Conservation (phyloP, 345 rosid genomes). For the Eucalyptus virginea region DNA sequence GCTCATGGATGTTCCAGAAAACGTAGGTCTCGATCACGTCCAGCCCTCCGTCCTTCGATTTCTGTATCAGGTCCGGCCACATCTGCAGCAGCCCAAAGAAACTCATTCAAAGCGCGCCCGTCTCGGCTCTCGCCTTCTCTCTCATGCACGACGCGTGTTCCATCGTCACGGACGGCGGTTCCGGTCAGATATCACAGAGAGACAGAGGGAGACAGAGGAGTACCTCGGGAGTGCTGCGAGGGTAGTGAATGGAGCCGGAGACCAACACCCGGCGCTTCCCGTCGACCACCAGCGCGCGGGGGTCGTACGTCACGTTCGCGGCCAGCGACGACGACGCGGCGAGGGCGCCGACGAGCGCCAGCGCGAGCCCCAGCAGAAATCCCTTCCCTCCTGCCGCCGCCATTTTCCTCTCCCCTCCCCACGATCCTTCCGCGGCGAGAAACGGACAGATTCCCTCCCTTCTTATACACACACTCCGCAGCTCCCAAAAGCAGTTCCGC, state of each 20-base stretch:
- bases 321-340: conserved; percentile 20
- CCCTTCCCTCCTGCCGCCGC: not conserved
- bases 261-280: conserved; percentile 66
- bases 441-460: not conserved
- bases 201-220: not conserved
- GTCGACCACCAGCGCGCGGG: conserved; percentile 59
- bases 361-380: not conserved
- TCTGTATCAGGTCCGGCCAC: conserved; percentile 96
- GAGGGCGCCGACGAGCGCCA: conserved; percentile 6
- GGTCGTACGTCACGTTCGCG: conserved; percentile 69
- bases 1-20: conserved; percentile 87
- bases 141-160: not conserved
- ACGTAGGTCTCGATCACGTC: conserved; percentile 90
- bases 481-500: not conserved
- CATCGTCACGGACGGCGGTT: not conserved
- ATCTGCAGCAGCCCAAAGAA: conserved; percentile 27
- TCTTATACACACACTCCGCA: not conserved
- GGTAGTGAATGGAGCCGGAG: conserved; percentile 96
- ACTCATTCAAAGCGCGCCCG: not conserved
- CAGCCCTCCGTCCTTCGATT: conserved; percentile 93
- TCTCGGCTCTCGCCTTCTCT: not conserved
- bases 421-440: not conserved
- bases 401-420: not conserved
- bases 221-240: conserved; percentile 92
- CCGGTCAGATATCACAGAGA: not conserved